Evolutionary conservation across 768 basidiomycete genomes (phyloP), one percentile per base, ranked within the genome.

Genomic region (Pleurotus cornucopiae): DNA sequence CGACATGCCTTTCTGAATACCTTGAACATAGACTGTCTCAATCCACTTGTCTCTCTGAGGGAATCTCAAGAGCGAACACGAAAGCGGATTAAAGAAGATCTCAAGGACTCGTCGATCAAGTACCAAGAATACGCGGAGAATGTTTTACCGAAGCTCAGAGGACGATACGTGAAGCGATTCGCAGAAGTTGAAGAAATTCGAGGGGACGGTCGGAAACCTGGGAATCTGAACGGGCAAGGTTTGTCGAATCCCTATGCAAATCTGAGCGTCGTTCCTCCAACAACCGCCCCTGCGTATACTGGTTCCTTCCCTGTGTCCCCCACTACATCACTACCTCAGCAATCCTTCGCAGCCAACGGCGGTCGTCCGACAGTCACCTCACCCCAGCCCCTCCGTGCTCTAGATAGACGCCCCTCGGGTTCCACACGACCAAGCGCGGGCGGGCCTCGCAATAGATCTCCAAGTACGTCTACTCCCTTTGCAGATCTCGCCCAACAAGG

Each of bases 41-140:
- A 71, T 55, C 84, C 85, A 6, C 73, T 96, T 49, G 78, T 78
- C 26, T 63, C 76, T 34, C 70, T 95, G 46, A 91, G 86, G 91
- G 93, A 95, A 62, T 88, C 87, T 9, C 94, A 96, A 73, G 91
- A 92, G 54, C 83, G 94, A 38, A 95, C 92, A n/a, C 80, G 91
- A 46, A 91, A 91, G 66, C 85, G 91, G 23, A 88, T 97, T 68
- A 92, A 89, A 67, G 94, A 96, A 64, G 94, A 95, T 66, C 70
- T 95, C 55, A 94, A 92, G 68, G 84, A 84, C 6, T 91, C 93
- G 0, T 75, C 76, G n/a, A 61, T 70, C 54, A 83, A 88, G 34
- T 94, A 96, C 68, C 80, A 81, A 30, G 94, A 96, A 30, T 94
- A 85, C 65, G 85, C 86, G 9, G 91, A 92, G 65, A 83, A 77